Evolutionary conservation across 306 rosid species (phyloP).

Genomic region (Cyamopsis tetragonoloba): DNA sequence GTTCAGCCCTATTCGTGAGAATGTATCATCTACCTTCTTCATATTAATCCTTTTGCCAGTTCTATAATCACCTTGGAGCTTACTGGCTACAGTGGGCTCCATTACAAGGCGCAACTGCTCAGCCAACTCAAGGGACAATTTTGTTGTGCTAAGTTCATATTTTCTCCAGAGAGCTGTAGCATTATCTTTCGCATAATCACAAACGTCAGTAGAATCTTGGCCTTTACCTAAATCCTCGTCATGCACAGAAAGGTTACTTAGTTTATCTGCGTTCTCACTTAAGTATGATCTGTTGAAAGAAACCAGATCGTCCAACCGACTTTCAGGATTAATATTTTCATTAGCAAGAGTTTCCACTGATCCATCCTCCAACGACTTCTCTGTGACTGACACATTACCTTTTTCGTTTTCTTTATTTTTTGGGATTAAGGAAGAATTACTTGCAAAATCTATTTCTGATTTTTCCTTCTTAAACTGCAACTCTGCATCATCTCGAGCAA

Average conservation of each 20-base stretch:
- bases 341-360: conserved; percentile 27
- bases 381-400: conserved; percentile 33
- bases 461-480: conserved; percentile 54
- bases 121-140: conserved; percentile 78
- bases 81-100: conserved; percentile 89
- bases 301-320: conserved; percentile 49
- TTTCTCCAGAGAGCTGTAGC: conserved; percentile 70
- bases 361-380: conserved; percentile 42
- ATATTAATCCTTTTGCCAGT: conserved; percentile 89
- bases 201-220: conserved; percentile 41
- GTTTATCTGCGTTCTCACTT: conserved; percentile 38
- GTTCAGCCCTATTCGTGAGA: background rate
- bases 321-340: conserved; percentile 27
- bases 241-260: conserved; percentile 47
- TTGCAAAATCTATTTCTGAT: conserved; percentile 36
- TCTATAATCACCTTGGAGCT: conserved; percentile 91
- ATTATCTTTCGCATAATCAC: conserved; percentile 34
- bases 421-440: conserved; percentile 30
- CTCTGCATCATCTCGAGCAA: conserved; percentile 36
- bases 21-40: conserved; percentile 62
- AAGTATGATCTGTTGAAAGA: conserved; percentile 53
- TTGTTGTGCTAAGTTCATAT: conserved; percentile 69
- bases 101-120: conserved; percentile 90
- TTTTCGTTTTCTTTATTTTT: conserved; percentile 45
- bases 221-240: conserved; percentile 67